Evolutionary conservation across 2,329 filamentous ascomycete genomes (phyloP).

Genomic region (Nigrospora osmanthi): DNA sequence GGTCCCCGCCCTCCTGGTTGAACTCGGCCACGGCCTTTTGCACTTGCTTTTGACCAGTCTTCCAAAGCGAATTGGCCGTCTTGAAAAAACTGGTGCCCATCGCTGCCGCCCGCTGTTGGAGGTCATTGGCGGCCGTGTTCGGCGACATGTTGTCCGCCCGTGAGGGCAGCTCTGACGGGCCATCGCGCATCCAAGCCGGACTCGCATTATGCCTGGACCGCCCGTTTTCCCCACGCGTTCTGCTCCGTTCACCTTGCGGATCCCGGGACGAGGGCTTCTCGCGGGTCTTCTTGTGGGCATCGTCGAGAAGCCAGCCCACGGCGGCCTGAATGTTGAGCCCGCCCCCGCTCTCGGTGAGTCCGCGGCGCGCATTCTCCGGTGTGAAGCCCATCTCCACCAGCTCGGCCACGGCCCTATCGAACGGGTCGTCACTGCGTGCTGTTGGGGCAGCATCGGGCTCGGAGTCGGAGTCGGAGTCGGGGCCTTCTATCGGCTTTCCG

Average conservation of each 20-base stretch:
- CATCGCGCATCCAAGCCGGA: constrained; percentile 58
- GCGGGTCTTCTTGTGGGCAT: constrained; percentile 78
- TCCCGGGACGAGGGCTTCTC: constrained; percentile 55
- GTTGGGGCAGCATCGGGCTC: constrained; percentile 10
- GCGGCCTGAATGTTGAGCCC: constrained; percentile 78
- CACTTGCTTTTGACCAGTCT: constrained; percentile 84
- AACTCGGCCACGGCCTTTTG: constrained; percentile 90
- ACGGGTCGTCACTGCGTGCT: constrained; percentile 42
- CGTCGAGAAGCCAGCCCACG: constrained; percentile 81
- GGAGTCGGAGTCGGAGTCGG: constrained; percentile 37
- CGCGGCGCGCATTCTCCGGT: constrained; percentile 71
- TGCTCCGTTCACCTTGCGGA: constrained; percentile 30
- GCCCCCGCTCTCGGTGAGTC: constrained; percentile 71
- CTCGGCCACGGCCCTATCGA: constrained; percentile 77
- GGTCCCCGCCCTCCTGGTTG: constrained; percentile 61
- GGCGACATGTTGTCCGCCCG: constrained; percentile 49
- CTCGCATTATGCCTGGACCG: constrained; percentile 28
- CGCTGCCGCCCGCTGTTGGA: constrained; percentile 73
- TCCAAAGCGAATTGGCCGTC: constrained; percentile 92
- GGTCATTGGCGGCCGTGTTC: constrained; percentile 56
- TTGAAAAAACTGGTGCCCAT: constrained; percentile 83
- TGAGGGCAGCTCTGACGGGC: constrained; percentile 31
- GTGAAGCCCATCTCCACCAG: constrained; percentile 94
- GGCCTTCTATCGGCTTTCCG: constrained; percentile 47
- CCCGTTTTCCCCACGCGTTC: constrained; percentile 26